Base-by-base conservation (phyloP, 257 asterid genomes). In the Plantago ovata region DNA sequence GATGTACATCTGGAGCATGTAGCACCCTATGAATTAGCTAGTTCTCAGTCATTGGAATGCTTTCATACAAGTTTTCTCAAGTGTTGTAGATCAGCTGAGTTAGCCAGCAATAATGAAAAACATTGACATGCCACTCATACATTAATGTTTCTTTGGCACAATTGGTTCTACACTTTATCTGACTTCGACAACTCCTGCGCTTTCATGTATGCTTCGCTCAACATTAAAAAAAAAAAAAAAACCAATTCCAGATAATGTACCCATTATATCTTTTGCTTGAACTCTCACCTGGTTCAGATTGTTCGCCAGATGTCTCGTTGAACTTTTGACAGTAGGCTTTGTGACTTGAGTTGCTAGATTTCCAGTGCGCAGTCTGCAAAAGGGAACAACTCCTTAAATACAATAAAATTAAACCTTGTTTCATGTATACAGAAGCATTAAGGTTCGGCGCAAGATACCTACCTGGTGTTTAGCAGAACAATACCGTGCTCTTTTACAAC, bases 381-480 rank as follows among this genome's bases (percentile, higher is more conserved):
- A 65, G 52, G 61, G 19, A 23, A 55, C 53, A 45, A 59, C 36
- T 44, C 52, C 51, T 40, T 62, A 23, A 59, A 56, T 43, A 63
- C 47, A 15, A 22, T 36, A 32, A 62, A 68, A 54, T 53, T 56
- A 54, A 60, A 58, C 47, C 11, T 18, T 15, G 15, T 52, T 9
- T 32, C 55, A 38, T 53, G 45, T 56, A 41, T 41, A 52, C 57
- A 19, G 38, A 60, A 39, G 15, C 63, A 18, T 50, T 43, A 44
- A 40, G 55, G 56, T 19, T 38, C 38, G 41, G 53, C 24, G 16
- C 56, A 43, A 48, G n/a, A n/a, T n/a, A n/a, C n/a, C n/a, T 53
- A 92, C 96, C 97, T 93, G 99, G 79, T 93, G 97, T 55, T 70
- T 76, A 70, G 71, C 69, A 39, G 99, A 93, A 75, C 97, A 93